phyloP scores from a whole-genome alignment of 352 stramenopile genomes.

The Phytophthora tentaculata region DNA sequence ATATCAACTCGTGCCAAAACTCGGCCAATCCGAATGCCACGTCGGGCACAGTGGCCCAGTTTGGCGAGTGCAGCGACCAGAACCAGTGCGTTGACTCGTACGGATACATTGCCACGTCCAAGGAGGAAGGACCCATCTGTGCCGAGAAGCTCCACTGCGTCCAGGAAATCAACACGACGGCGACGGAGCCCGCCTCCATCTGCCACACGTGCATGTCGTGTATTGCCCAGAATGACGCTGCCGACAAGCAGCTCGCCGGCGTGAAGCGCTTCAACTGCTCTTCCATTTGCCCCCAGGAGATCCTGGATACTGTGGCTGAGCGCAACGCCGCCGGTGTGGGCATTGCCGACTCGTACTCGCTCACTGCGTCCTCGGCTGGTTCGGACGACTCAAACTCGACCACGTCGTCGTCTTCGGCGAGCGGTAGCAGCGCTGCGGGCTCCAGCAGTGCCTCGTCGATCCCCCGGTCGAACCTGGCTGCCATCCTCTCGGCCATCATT shows the following conservation, averaged over 20 bases:
- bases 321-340: constrained; percentile 59
- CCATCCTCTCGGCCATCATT: constrained; percentile 22
- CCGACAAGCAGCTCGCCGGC: constrained; percentile 53
- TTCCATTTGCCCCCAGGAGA: constrained; percentile 70
- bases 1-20: constrained; percentile 60
- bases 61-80: constrained; percentile 65
- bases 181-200: constrained; percentile 62
- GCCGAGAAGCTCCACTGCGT: constrained; percentile 79
- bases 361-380: constrained; percentile 28
- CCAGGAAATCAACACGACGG: constrained; percentile 71
- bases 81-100: constrained; percentile 66
- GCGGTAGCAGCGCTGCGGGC: constrained; percentile 21
- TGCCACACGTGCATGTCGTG: constrained; percentile 87
- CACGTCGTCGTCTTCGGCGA: constrained; percentile 17
- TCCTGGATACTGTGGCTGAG: constrained; percentile 66
- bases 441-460: constrained; percentile 18
- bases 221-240: constrained; percentile 74
- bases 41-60: constrained; percentile 56
- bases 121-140: constrained; percentile 58
- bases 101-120: constrained; percentile 63
- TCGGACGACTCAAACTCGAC: constrained; percentile 32
- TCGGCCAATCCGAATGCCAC: constrained; percentile 41
- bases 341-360: constrained; percentile 61
- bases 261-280: constrained; percentile 80
- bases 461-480: constrained; percentile 20